These are phyloP conservation scores for Agaricus subrufescens DNA, from an alignment of 768 basidiomycete species.

Conservation along the genomic window DNA sequence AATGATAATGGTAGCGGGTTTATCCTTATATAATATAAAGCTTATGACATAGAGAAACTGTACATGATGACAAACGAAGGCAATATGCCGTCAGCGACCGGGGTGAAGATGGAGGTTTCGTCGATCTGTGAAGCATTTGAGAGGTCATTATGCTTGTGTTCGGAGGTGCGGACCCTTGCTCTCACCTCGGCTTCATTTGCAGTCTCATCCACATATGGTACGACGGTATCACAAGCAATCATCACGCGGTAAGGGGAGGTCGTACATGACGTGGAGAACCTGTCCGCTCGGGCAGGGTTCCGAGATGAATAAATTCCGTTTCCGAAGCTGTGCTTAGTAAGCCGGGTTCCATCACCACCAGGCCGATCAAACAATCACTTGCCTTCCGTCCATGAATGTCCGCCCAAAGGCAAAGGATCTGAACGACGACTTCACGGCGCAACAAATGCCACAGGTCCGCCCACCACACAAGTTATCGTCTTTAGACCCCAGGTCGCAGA, in stretches of 20 bases:
- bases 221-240: constrained; percentile 53
- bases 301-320: constrained; percentile 60
- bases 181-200: constrained; percentile 22
- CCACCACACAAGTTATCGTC: constrained; percentile 47
- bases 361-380: neutral
- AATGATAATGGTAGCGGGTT: too few species aligned
- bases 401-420: constrained; percentile 52
- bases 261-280: constrained; percentile 60
- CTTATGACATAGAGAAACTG: neutral
- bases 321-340: constrained; percentile 40
- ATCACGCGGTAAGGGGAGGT: constrained; percentile 64
- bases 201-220: constrained; percentile 30
- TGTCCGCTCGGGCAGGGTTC: constrained; percentile 55
- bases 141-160: too few species aligned
- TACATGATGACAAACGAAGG: constrained; percentile 57
- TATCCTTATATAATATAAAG: neutral
- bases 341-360: neutral
- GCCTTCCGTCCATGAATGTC: constrained; percentile 52
- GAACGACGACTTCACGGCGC: constrained; percentile 54
- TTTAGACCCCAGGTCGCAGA: constrained; percentile 62
- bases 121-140: constrained; percentile 27
- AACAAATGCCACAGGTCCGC: constrained; percentile 63
- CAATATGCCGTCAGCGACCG: constrained; percentile 48
- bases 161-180: too few species aligned
- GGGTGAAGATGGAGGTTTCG: constrained; percentile 50